These are phyloP conservation scores for Hypericum perforatum DNA, from an alignment of 345 rosid species.

Conservation along the genomic window DNA sequence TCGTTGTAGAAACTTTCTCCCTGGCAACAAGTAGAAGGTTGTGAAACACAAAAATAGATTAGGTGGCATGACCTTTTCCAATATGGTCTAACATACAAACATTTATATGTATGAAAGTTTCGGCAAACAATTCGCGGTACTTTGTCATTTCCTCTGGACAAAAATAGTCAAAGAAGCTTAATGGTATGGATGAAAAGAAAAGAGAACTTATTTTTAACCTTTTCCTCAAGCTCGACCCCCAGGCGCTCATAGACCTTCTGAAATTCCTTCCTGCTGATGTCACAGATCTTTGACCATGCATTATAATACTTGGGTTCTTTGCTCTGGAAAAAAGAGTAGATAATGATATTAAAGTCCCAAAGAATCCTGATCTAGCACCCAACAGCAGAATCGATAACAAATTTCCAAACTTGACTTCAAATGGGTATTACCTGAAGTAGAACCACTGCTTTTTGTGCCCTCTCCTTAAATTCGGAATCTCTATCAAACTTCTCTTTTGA, in stretches of 20 bases:
- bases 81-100: too few relatives aligned
- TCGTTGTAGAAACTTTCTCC: slow-evolving; percentile 99
- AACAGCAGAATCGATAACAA: not conserved
- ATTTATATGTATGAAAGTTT: too few relatives aligned
- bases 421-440: slow-evolving; percentile 63
- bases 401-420: not conserved
- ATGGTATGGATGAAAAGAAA: not conserved
- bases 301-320: slow-evolving; percentile 64
- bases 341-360: not conserved
- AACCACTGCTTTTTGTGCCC: slow-evolving; percentile 90
- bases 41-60: not conserved
- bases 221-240: slow-evolving; percentile 73
- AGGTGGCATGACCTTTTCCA: too few relatives aligned
- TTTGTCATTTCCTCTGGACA: too few relatives aligned
- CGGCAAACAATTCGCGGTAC: too few relatives aligned
- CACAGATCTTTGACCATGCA: slow-evolving; percentile 82
- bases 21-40: slow-evolving; percentile 29
- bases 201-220: slow-evolving; percentile 31
- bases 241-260: slow-evolving; percentile 72
- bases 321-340: slow-evolving; percentile 32
- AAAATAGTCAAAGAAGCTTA: too few relatives aligned
- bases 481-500: slow-evolving; percentile 69
- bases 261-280: slow-evolving; percentile 72
- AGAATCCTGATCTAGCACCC: not conserved
- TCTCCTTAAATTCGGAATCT: slow-evolving; percentile 69